These are phyloP conservation scores for Aspergillus tubingensis DNA, from an alignment of 2,329 filamentous ascomycete genomes.

Conservation along the genomic window DNA sequence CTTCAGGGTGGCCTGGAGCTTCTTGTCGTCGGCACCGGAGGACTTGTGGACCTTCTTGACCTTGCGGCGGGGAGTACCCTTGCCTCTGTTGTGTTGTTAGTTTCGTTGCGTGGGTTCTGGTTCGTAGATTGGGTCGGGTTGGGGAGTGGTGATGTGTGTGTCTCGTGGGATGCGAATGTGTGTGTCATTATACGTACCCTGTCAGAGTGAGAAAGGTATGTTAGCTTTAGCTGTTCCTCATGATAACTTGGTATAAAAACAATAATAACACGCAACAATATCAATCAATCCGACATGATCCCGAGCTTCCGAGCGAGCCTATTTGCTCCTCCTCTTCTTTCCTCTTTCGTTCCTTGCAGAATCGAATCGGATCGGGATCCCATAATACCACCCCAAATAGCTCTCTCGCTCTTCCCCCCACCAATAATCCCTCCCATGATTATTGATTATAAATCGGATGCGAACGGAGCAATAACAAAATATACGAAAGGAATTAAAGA, in stretches of 20 bases:
- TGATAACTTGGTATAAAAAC: neutral
- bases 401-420: too few relatives aligned
- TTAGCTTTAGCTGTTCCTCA: neutral
- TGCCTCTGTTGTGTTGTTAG: constrained; percentile 65
- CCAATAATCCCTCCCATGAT: neutral
- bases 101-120: constrained; percentile 7
- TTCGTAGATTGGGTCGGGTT: neutral
- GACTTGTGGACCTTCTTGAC: constrained; percentile 96
- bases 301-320: neutral
- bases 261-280: neutral
- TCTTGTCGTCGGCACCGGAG: constrained; percentile 97
- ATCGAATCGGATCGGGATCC: neutral
- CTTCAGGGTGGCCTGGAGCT: constrained; percentile 95
- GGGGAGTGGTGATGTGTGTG: neutral
- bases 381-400: too few relatives aligned
- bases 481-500: constrained; percentile 6
- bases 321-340: neutral
- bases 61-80: constrained; percentile 96
- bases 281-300: neutral
- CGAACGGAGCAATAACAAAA: constrained; percentile 6
- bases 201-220: neutral
- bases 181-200: constrained; percentile 1
- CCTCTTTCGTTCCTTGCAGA: neutral
- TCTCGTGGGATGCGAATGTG: neutral
- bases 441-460: neutral